These are phyloP conservation scores for Metahyphopichia silvanorum DNA, from an alignment of 805 yeast species.

Conservation along the genomic window DNA sequence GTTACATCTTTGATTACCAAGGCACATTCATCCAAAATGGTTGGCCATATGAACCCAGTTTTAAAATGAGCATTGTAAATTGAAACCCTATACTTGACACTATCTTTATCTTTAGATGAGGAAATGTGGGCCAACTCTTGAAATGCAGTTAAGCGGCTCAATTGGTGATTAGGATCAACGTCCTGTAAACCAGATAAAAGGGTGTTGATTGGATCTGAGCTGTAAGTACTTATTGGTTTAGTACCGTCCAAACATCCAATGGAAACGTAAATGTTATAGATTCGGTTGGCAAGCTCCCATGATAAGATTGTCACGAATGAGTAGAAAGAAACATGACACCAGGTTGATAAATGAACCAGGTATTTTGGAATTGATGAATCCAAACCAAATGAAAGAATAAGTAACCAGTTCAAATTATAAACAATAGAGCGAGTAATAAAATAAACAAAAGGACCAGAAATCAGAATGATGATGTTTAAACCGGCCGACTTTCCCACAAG, in stretches of 20 bases:
- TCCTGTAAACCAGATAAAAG: conserved; percentile 62
- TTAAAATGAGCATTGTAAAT: conserved; percentile 51
- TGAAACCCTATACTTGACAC: conserved; percentile 44
- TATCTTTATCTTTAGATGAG: conserved; percentile 41
- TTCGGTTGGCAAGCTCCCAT: conserved; percentile 57
- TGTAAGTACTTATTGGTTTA: conserved; percentile 55
- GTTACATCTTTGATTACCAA: conserved; percentile 50
- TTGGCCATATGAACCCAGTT: conserved; percentile 52
- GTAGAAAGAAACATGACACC: conserved; percentile 24
- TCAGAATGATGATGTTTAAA: conserved; percentile 22
- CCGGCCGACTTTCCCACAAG: conserved; percentile 37
- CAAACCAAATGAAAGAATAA: conserved; percentile 27
- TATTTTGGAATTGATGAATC: conserved; percentile 41
- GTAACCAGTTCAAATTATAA: conserved; percentile 33
- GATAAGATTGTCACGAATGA: conserved; percentile 33
- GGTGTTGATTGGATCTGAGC: conserved; percentile 62
- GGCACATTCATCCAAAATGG: conserved; percentile 59
- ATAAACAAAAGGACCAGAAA: conserved; percentile 39
- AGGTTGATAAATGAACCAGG: conserved; percentile 26
- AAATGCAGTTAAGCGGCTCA: conserved; percentile 59
- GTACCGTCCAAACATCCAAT: conserved; percentile 71
- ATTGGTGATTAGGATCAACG: conserved; percentile 30
- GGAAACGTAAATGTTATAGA: conserved; percentile 63
- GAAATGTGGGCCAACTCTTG: conserved; percentile 72
- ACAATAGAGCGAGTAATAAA: conserved; percentile 37